Evolutionary conservation across 306 rosid species (phyloP).

Genomic region (Arachis stenosperma): DNA sequence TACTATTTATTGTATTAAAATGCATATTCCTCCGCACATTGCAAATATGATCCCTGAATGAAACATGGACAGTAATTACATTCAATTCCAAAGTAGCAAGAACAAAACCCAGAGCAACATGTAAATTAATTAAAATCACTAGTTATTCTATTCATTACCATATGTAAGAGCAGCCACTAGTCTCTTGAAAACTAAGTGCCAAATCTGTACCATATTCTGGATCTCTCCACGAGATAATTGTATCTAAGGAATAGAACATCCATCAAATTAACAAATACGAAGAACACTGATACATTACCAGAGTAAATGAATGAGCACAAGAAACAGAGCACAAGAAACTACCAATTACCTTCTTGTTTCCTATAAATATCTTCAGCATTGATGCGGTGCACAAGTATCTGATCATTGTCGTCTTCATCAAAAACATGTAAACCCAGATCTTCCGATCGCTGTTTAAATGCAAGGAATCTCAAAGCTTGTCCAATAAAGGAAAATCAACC

Average conservation of each 20-base stretch:
- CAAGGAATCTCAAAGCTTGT: conserved; percentile 21
- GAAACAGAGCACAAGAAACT: conserved; percentile 4
- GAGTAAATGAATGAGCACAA: background rate
- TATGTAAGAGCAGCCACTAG: conserved; percentile 84
- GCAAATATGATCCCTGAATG: conserved; percentile 85
- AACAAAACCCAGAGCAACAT: conserved; percentile 15
- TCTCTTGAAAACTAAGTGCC: conserved; percentile 98
- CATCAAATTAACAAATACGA: conserved; percentile 18
- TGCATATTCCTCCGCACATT: conserved; percentile 85
- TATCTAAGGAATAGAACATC: conserved; percentile 54
- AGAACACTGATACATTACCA: conserved; percentile 1
- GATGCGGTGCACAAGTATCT: conserved; percentile 83
- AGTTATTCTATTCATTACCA: conserved; percentile 58
- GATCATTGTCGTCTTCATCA: conserved; percentile 90
- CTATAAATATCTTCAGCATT: conserved; percentile 83
- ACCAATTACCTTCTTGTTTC: conserved; percentile 90
- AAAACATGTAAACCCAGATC: conserved; percentile 83
- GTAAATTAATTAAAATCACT: conserved; percentile 1
- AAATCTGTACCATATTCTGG: conserved; percentile 87
- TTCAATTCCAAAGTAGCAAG: conserved; percentile 31
- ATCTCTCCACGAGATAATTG: conserved; percentile 98
- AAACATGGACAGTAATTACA: conserved; percentile 39
- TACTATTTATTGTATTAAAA: conserved; percentile 81
- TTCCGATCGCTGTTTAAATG: conserved; percentile 71
- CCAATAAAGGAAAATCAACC: conserved; percentile 18